Evolutionary conservation across 441 rosid species (phyloP).

Genomic region (Populus tomentosa): DNA sequence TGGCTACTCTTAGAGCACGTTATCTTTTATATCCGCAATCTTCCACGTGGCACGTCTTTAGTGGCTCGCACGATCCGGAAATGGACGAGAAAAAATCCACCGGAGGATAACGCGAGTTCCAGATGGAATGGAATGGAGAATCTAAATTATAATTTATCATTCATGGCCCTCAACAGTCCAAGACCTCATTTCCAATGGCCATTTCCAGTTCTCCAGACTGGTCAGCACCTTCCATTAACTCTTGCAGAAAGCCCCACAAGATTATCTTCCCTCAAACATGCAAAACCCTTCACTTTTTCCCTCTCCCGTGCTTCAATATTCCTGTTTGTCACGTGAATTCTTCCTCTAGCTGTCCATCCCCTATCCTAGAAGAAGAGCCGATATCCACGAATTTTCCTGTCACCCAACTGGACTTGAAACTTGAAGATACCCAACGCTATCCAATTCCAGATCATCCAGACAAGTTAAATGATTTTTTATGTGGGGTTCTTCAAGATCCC

Average conservation of each 20-base stretch:
- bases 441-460: constrained; percentile 24
- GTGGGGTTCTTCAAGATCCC: constrained; percentile 45
- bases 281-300: constrained; percentile 32
- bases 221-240: constrained; percentile 37
- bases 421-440: constrained; percentile 27
- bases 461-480: constrained; percentile 42
- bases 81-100: not conserved
- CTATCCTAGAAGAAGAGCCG: constrained; percentile 38
- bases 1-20: constrained; percentile 1
- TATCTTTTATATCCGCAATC: not conserved
- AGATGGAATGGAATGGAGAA: not conserved
- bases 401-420: not conserved
- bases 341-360: constrained; percentile 37
- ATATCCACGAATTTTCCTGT: constrained; percentile 25
- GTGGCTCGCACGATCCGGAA: constrained; percentile 6
- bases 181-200: constrained; percentile 32
- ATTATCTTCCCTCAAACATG: constrained; percentile 25
- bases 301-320: constrained; percentile 25
- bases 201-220: constrained; percentile 46
- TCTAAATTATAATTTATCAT: not conserved
- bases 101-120: not conserved
- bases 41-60: constrained; percentile 14
- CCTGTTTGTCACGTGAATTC: constrained; percentile 27
- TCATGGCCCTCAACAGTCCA: not conserved
- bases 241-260: constrained; percentile 30